Evolutionary conservation across 768 basidiomycete genomes (phyloP).

Genomic region (Phallus indusiatus): DNA sequence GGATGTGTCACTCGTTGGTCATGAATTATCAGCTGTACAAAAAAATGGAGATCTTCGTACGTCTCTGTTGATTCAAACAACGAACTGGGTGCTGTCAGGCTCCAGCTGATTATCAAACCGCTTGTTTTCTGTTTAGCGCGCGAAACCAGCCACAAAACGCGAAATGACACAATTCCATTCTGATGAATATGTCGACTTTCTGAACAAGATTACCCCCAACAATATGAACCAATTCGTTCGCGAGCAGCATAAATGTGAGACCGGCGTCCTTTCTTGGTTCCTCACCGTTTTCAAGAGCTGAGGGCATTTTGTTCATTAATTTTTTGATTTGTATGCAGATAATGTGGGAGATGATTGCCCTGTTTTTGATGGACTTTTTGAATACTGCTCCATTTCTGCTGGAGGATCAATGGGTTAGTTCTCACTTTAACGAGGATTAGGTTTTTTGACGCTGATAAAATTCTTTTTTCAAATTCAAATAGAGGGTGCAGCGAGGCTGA

Average conservation of each 20-base stretch:
- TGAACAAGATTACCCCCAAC: conserved; percentile 85
- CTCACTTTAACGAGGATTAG: conserved; percentile 7
- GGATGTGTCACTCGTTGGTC: conserved; percentile 98
- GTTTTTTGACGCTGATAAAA: neutral
- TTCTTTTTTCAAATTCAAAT: neutral
- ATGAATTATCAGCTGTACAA: conserved; percentile 99
- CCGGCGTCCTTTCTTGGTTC: neutral
- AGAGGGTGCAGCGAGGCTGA: conserved; percentile 97
- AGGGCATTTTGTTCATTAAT: neutral
- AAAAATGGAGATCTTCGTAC: conserved; percentile 99
- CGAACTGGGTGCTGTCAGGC: neutral
- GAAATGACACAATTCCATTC: conserved; percentile 99
- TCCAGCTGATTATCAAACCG: neutral
- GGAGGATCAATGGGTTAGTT: conserved; percentile 98
- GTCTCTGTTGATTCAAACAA: conserved; percentile 23
- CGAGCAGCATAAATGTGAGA: conserved; percentile 91
- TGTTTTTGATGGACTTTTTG: conserved; percentile 96
- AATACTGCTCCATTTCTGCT: conserved; percentile 99
- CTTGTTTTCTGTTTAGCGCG: conserved; percentile 49
- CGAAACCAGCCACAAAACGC: conserved; percentile 97
- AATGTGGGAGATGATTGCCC: conserved; percentile 99
- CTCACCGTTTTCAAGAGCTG: neutral
- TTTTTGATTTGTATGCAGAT: conserved; percentile 35
- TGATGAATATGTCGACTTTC: conserved; percentile 97
- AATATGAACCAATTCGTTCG: conserved; percentile 92